Evolutionary conservation across 1,284 basidiomycete species (phyloP).

Genomic region (Rhodofomes roseus): DNA sequence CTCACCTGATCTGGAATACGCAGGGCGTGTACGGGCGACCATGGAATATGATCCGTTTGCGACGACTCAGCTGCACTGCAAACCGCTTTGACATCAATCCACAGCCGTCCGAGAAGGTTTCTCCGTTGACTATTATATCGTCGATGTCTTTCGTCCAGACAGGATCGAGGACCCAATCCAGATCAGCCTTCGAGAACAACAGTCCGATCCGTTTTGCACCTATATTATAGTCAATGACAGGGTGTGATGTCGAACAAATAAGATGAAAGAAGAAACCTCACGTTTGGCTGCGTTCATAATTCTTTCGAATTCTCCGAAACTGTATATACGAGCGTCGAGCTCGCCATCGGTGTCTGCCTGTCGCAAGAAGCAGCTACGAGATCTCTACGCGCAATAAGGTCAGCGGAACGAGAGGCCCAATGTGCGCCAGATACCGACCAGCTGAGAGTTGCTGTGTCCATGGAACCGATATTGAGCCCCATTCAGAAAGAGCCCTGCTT

Average conservation of each 20-base stretch:
- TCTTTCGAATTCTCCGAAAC: conserved; percentile 49
- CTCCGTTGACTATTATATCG: conserved; percentile 53
- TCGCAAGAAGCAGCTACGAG: conserved; percentile 58
- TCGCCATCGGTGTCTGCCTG: conserved; percentile 49
- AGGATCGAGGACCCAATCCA: conserved; percentile 53
- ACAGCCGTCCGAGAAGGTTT: conserved; percentile 64
- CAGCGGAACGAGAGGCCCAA: not conserved
- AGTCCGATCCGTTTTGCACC: conserved; percentile 66
- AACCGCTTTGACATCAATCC: conserved; percentile 54
- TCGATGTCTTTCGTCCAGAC: conserved; percentile 47
- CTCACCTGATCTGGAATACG: conserved; percentile 60
- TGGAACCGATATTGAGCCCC: conserved; percentile 61
- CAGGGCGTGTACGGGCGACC: conserved; percentile 52
- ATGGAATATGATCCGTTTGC: conserved; percentile 51
- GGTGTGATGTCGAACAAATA: not conserved
- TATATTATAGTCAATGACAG: conserved; percentile 19
- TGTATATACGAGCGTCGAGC: conserved; percentile 51
- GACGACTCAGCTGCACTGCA: conserved; percentile 46
- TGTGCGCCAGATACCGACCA: conserved; percentile 34
- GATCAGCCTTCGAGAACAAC: conserved; percentile 57
- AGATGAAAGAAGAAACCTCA: conserved; percentile 23
- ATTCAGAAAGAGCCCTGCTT: conserved; percentile 52
- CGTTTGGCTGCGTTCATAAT: conserved; percentile 65
- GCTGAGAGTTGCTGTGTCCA: conserved; percentile 64
- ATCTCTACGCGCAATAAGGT: conserved; percentile 35